phyloP scores from a whole-genome alignment of 2,329 filamentous ascomycete species.

The Didymella glomerata region DNA sequence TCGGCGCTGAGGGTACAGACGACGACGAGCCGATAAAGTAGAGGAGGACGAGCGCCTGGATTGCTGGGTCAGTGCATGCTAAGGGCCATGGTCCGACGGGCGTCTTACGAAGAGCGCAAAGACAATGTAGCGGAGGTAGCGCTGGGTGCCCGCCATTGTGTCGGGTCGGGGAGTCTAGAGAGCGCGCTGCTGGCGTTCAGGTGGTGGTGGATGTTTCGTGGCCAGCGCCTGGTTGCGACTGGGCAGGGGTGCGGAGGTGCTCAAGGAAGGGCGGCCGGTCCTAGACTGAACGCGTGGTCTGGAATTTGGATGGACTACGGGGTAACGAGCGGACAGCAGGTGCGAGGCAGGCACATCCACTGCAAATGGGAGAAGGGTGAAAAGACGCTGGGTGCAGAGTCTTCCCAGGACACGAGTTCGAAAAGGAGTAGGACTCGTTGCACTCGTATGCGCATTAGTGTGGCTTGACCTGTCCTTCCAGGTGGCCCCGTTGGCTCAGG shows the following conservation, averaged over 20 bases:
- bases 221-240: constrained; percentile 7
- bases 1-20: constrained; percentile 48
- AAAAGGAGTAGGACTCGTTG: constrained; percentile 25
- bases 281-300: constrained; percentile 6
- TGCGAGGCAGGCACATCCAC: constrained; percentile 8
- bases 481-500: not conserved
- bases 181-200: constrained; percentile 22
- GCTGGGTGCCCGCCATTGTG: constrained; percentile 76
- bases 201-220: constrained; percentile 20
- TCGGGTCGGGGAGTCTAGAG: constrained; percentile 27
- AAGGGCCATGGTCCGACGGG: not conserved
- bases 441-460: constrained; percentile 22
- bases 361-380: not conserved
- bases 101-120: constrained; percentile 80
- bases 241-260: constrained; percentile 18
- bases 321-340: constrained; percentile 17
- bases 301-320: not conserved
- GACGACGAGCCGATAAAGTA: constrained; percentile 80
- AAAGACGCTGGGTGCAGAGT: constrained; percentile 4
- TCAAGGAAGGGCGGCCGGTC: constrained; percentile 6
- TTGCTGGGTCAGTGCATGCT: constrained; percentile 22
- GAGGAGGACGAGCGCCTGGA: constrained; percentile 72
- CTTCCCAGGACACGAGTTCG: constrained; percentile 13
- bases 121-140: constrained; percentile 76
- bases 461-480: constrained; percentile 25